phyloP scores from a whole-genome alignment of 2,329 filamentous ascomycete species.

The Aspergillus fumigatus region DNA sequence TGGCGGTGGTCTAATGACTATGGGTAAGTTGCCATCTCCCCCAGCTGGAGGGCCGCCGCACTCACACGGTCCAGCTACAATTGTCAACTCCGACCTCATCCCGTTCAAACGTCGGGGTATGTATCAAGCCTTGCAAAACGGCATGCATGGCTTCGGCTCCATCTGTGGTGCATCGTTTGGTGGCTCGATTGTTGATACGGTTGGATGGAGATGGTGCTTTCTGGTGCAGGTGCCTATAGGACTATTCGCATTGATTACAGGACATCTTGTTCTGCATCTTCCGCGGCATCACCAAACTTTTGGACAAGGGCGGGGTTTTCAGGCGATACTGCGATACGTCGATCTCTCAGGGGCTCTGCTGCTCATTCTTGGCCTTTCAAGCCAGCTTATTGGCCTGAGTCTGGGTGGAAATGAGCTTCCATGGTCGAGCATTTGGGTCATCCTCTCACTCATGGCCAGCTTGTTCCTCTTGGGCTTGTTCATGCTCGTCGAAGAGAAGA shows the following conservation, averaged over 20 bases:
- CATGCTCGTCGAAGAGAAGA: conserved; percentile 38
- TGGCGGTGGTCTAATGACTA: conserved; percentile 65
- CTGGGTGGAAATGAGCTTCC: conserved; percentile 45
- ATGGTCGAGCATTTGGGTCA: conserved; percentile 41
- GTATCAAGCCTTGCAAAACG: conserved; percentile 64
- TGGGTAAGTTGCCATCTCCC: conserved; percentile 39
- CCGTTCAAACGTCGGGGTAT: conserved; percentile 67
- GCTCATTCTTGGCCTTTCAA: conserved; percentile 55
- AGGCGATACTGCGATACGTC: conserved; percentile 50
- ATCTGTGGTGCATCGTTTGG: conserved; percentile 51
- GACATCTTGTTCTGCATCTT: conserved; percentile 50
- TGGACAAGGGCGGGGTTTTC: conserved; percentile 23
- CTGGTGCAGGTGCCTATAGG: conserved; percentile 59
- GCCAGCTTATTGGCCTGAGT: conserved; percentile 47
- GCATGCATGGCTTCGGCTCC: conserved; percentile 57
- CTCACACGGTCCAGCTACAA: conserved; percentile 42
- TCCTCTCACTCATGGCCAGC: conserved; percentile 36
- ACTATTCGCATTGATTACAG: conserved; percentile 50
- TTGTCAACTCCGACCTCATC: conserved; percentile 69
- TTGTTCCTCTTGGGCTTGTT: conserved; percentile 35
- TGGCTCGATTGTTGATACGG: conserved; percentile 40
- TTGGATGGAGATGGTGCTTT: conserved; percentile 51
- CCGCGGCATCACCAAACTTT: conserved; percentile 21
- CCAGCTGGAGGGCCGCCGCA: neutral
- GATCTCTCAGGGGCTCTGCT: conserved; percentile 56